Base-by-base conservation (phyloP, 306 rosid species). In the Ceratonia siliqua region DNA sequence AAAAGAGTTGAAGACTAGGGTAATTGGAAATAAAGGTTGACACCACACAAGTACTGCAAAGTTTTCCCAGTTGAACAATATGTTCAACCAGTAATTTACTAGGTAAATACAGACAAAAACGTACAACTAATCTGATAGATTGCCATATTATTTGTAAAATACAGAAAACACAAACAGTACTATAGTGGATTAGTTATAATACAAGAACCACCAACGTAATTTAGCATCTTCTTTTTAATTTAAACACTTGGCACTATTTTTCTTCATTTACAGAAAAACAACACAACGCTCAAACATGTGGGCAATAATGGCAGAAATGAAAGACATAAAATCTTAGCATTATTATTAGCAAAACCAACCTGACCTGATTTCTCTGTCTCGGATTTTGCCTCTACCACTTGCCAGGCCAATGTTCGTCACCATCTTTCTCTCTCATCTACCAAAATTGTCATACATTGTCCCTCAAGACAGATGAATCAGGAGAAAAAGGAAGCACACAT, bases 301-400 rank as follows among this genome's bases (percentile, higher is more conserved):
- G 59, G 81, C 78, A 71, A 65, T 61, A 30, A 80, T 3, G 25
- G 73, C 30, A 74, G 49, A 30, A 49, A 39, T 18, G 48, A 75
- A 36, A 70, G 36, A 82, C 67, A 65, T 41, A 78, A 32, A 69
- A 68, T 74, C 73, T 59, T 78, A 70, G 63, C 30, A 87, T 30
- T 52, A 52, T 75, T 27, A 54, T 59, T 48, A 67, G 83, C 77
- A 78, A 84, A 82, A 80, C 84, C 82, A 85, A 85, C 86, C 84
- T 21, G 80, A 81, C 61, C 82, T 57, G 8, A 85, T 56, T 73
- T 68, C 77, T 65, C 67, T 66, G 65, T 64, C 75, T 54, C 57
- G 63, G 72, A 53, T 41, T 79, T 69, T 76, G 68, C 57, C 61
- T 49, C 27, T 63, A 68, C 50, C 18, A 41, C 15, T 67, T 24